Percentiles rank a stretch among this genome's conserved stretches.
Conservation (phyloP, 2,329 filamentous ascomycete species). For the Harringtonia lauricola region DNA sequence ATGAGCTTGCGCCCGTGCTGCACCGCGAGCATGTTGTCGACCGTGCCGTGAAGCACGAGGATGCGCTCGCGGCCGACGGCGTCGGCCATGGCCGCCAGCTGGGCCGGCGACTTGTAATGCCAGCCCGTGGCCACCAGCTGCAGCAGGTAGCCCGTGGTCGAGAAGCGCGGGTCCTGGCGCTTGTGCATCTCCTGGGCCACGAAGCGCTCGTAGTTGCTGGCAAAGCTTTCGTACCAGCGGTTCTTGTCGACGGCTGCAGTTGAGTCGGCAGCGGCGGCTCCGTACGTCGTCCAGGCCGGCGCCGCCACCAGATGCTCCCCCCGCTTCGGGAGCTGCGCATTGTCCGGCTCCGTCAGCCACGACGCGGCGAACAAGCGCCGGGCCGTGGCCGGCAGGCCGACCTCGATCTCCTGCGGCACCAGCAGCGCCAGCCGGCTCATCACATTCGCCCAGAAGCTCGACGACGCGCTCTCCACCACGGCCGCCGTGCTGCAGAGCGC, state of each 20-base stretch:
- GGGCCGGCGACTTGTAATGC: slow-evolving; percentile 61
- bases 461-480: slow-evolving; percentile 46
- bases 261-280: not conserved
- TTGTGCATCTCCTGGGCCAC: slow-evolving; percentile 71
- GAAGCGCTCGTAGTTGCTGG: slow-evolving; percentile 71
- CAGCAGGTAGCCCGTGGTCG: slow-evolving; percentile 56
- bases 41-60: slow-evolving; percentile 63
- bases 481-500: slow-evolving; percentile 52
- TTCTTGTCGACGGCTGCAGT: not conserved
- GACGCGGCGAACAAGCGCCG: slow-evolving; percentile 51
- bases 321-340: slow-evolving; percentile 30
- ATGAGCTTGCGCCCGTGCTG: slow-evolving; percentile 60
- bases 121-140: slow-evolving; percentile 71
- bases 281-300: not conserved
- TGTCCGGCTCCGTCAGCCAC: slow-evolving; percentile 55
- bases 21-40: slow-evolving; percentile 67
- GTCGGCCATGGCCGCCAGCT: slow-evolving; percentile 57
- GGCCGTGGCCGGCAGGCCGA: slow-evolving; percentile 53
- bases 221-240: slow-evolving; percentile 34
- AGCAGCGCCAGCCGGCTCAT: slow-evolving; percentile 42
- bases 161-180: slow-evolving; percentile 51
- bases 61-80: slow-evolving; percentile 63
- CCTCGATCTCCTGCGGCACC: slow-evolving; percentile 60
- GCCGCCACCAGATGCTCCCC: slow-evolving; percentile 12
- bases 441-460: slow-evolving; percentile 52